Evolutionary conservation across 306 rosid genomes (phyloP).

Genomic region (Biancaea sappan): DNA sequence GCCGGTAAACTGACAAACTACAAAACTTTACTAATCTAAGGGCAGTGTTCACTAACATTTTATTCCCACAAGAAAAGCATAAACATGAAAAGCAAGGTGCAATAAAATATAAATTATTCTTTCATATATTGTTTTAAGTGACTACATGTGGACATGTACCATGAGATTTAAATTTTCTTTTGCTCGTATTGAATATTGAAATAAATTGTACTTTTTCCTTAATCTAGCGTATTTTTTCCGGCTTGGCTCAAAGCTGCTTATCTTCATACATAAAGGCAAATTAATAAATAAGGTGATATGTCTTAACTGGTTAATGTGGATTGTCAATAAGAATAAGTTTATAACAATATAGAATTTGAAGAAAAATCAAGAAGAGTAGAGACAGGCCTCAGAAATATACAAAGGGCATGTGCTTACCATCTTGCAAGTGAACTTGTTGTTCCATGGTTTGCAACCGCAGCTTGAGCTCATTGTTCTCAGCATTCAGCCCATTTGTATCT

Average conservation of each 20-base stretch:
- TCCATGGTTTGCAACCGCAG: slow-evolving; percentile 80
- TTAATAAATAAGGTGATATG: background rate
- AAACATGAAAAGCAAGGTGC: slow-evolving; percentile 11
- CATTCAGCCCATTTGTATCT: slow-evolving; percentile 68
- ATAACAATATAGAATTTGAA: background rate
- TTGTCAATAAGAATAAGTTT: background rate
- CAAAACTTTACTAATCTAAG: background rate
- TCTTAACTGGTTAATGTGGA: background rate
- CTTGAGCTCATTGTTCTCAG: slow-evolving; percentile 77
- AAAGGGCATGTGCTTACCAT: slow-evolving; percentile 53
- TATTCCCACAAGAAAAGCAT: background rate
- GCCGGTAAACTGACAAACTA: background rate
- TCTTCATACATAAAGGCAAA: background rate
- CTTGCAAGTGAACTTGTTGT: slow-evolving; percentile 88
- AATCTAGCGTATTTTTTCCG: background rate
- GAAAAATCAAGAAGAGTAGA: background rate
- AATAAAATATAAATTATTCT: background rate
- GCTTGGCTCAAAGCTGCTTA: background rate
- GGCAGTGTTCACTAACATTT: background rate
- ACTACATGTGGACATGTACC: background rate
- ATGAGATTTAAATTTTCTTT: background rate
- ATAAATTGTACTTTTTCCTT: background rate
- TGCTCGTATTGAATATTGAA: background rate
- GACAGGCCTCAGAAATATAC: background rate
- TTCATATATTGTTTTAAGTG: background rate